phyloP scores from a whole-genome alignment of 2,329 filamentous ascomycete species.

The Celoporthe dispersa region DNA sequence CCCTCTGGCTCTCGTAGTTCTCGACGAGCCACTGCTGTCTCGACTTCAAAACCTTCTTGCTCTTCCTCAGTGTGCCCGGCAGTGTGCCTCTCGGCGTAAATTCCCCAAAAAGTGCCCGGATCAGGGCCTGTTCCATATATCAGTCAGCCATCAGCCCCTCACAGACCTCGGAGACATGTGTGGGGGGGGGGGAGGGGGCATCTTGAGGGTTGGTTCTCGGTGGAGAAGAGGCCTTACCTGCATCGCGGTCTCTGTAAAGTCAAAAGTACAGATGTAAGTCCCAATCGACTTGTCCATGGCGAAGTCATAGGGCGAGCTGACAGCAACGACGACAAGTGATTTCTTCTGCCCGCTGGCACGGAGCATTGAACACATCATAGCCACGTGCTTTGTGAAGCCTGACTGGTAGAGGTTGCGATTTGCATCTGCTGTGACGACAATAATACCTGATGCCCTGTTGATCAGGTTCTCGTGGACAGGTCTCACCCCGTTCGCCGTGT shows the following conservation, averaged over 20 bases:
- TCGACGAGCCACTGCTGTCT: slow-evolving; percentile 95
- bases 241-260: slow-evolving; percentile 92
- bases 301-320: slow-evolving; percentile 96
- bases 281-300: slow-evolving; percentile 89
- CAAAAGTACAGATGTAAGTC: slow-evolving; percentile 93
- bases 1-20: slow-evolving; percentile 79
- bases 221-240: slow-evolving; percentile 42
- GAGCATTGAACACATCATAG: slow-evolving; percentile 91
- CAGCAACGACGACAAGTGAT: slow-evolving; percentile 86
- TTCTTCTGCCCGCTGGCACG: slow-evolving; percentile 80
- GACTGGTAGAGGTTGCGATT: slow-evolving; percentile 93
- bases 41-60: slow-evolving; percentile 85
- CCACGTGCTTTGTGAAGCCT: slow-evolving; percentile 93
- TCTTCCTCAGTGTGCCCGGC: slow-evolving; percentile 80
- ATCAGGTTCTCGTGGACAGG: slow-evolving; percentile 94
- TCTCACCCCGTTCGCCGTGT: slow-evolving; percentile 89
- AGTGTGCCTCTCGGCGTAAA: slow-evolving; percentile 62
- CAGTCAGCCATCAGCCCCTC: background rate
- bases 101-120: slow-evolving; percentile 83
- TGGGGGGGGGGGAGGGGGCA: no score
- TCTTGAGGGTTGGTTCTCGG: background rate
- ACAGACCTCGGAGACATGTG: background rate
- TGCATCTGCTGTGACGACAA: slow-evolving; percentile 90
- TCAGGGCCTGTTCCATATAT: slow-evolving; percentile 57
- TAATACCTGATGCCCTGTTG: slow-evolving; percentile 82